Base-by-base conservation (phyloP, 805 yeast species). In the Huiozyma sinensis region DNA sequence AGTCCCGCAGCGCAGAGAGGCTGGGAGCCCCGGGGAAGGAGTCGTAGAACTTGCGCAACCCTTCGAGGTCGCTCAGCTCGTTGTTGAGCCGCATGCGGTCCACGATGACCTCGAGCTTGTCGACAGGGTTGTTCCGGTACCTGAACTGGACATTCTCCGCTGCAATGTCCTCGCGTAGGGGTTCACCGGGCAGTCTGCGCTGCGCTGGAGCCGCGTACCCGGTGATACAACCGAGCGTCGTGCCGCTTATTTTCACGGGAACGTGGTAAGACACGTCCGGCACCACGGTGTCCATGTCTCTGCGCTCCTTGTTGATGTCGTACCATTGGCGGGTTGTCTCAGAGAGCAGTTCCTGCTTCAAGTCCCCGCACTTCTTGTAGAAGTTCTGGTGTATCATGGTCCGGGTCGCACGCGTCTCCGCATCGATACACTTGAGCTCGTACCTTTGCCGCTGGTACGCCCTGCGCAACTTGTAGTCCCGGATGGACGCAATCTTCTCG, bases 311-410 rank as follows among this genome's bases (percentile, higher is more conserved):
- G 63, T 88, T 89, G 56, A 89, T 83, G 51, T 83, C 81, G 67
- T 90, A 90, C 97, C 97, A 92, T 49, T 77, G 73, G 36, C 82
- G 75, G 6, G 97, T 89, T 4, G 95, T 83, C 6, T 76, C 72
- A 47, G 76, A 70, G 40, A 90, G 72, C 68, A 86, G 71, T 28
- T 72, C 68, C 43, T 73, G 72, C 48, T 87, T 82, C 39, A 74
- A 62, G 56, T 87, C 94, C 53, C 80, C 76, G 33, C 76, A 68
- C 45, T 76, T 72, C 54, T 83, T 83, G 60, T 76, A 65, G 60
- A 75, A 86, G 57, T 86, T 84, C 61, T 92, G 97, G 61, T 90
- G 96, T 32, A 85, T 74, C 47, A 80, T 75, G 7, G 83, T 81
- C 45, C 97, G 68, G 27, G 78, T 72, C 0, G 96, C 95, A 28